A percentile compares a stretch with the other conserved stretches of the same genome.
Conservation (phyloP, 352 stramenopile genomes). For the Phytopythium kandeliae region DNA sequence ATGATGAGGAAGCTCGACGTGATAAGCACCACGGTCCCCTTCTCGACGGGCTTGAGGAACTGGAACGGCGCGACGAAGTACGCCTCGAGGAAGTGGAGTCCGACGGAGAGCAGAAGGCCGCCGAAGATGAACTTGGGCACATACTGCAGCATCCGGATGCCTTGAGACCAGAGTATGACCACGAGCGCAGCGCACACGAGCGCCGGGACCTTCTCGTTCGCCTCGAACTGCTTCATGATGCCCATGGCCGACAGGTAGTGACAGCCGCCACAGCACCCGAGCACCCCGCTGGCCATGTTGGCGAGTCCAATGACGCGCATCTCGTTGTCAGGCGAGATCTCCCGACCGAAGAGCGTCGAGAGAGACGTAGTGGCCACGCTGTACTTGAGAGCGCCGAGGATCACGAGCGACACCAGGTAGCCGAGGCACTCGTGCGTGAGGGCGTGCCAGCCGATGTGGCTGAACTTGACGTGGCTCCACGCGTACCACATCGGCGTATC, state of each 20-base stretch:
- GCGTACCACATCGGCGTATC: constrained; percentile 78
- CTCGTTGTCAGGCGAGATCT: constrained; percentile 76
- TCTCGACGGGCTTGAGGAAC: constrained; percentile 69
- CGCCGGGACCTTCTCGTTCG: constrained; percentile 69
- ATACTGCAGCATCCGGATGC: constrained; percentile 62
- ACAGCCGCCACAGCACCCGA: constrained; percentile 70
- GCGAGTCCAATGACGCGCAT: constrained; percentile 76
- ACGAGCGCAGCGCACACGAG: constrained; percentile 57
- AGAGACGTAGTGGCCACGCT: constrained; percentile 74
- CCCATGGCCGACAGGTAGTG: constrained; percentile 82
- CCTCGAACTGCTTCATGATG: constrained; percentile 83
- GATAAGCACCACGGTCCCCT: constrained; percentile 57
- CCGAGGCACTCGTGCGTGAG: constrained; percentile 51
- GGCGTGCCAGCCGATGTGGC: constrained; percentile 50
- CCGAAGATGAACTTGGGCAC: constrained; percentile 84
- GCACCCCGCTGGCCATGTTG: constrained; percentile 55
- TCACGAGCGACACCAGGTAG: constrained; percentile 63
- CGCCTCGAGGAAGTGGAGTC: constrained; percentile 70
- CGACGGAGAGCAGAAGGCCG: constrained; percentile 65
- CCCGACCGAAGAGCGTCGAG: constrained; percentile 69
- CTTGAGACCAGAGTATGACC: constrained; percentile 50
- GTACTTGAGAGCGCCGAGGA: constrained; percentile 77
- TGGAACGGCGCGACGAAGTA: constrained; percentile 68
- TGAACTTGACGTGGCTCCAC: constrained; percentile 64
- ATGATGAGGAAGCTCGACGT: constrained; percentile 65